Evolutionary conservation across 2,329 filamentous ascomycete species (phyloP).

Genomic region (Alternaria tenuissima): DNA sequence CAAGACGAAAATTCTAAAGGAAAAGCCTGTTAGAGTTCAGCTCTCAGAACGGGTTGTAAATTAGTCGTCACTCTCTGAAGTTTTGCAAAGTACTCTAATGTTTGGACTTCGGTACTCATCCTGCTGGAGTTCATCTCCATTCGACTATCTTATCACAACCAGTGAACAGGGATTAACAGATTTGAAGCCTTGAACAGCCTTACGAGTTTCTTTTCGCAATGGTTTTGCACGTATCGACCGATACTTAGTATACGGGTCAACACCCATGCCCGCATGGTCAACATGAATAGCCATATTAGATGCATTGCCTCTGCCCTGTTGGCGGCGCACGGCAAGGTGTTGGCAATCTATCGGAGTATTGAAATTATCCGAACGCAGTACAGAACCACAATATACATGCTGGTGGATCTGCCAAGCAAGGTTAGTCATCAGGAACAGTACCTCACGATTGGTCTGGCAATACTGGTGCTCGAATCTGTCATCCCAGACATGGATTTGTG

Average conservation of each 20-base stretch:
- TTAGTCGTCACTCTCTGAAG: too few relatives aligned
- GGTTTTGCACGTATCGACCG: not conserved
- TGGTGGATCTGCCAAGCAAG: conserved; percentile 15
- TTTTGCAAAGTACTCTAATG: too few relatives aligned
- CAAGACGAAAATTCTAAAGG: too few relatives aligned
- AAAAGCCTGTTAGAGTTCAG: too few relatives aligned
- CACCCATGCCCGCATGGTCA: conserved; percentile 2
- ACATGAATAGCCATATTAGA: conserved; percentile 3
- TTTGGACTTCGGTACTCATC: too few relatives aligned
- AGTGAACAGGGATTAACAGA: not conserved
- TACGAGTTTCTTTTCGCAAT: not conserved
- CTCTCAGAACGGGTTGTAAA: too few relatives aligned
- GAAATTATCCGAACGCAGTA: conserved; percentile 19
- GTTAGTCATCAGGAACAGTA: not conserved
- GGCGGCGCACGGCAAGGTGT: too few relatives aligned
- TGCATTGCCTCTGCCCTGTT: conserved; percentile 9
- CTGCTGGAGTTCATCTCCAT: not conserved
- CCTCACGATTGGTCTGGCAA: conserved; percentile 1
- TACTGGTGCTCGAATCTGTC: not conserved
- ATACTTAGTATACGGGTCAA: not conserved
- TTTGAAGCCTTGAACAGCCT: too few relatives aligned
- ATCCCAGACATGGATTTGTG: not conserved
- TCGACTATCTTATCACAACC: not conserved
- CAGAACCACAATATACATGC: conserved; percentile 5
- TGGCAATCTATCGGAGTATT: conserved; percentile 25